Base-by-base conservation (phyloP, 148 eudicot genomes). In the Fagopyrum esculentum region DNA sequence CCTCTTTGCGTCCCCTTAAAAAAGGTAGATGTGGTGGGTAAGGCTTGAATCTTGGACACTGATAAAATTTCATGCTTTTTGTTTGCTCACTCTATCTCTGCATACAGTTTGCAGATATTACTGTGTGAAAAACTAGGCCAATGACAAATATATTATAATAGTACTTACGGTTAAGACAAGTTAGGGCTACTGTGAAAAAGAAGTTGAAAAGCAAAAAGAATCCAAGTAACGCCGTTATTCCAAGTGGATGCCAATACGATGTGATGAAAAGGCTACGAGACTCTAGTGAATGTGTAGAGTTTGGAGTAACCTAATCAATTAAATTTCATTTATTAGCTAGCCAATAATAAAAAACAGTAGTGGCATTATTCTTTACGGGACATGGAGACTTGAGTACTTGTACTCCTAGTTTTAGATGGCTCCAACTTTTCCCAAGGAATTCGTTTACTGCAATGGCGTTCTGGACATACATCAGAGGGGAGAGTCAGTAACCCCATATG, bases 151-250 rank as follows among this genome's bases (percentile, higher is more conserved):
- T 43, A 1, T 13, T 48, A 19, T 4, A 26, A 52, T 9, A 51
- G 55, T 4, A 69, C 94, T 86, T 78, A 90, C 94, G 84, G 15
- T 82, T 78, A 64, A 89, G 84, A 74, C 77, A 91, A 9, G 88
- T 87, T 26, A 91, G 71, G 2, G 89, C 84, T 40, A 80, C 49
- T 44, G 81, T 79, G 64, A 76, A 82, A 15, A 76, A 54, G 19
- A 79, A 19, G 68, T 83, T 85, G 75, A 83, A 91, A 9, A 91
- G 77, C 45, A 90, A 0, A 6, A 82, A 78, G 59, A 84, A 88
- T 16, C 87, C 93, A 44, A 86, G 22, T 17, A 84, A 82, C 8
- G 86, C 88, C 1, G 66, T 76, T 5, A 89, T 44, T 54, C 87
- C 84, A 43, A 89, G 35, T 89, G 88, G 85, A 75, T 81, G 88